Percentiles rank a stretch among this genome's conserved stretches.
phyloP scores from a whole-genome alignment of 371 early-diverging fungal genomes.

The Blastocladiella emersonii region DNA sequence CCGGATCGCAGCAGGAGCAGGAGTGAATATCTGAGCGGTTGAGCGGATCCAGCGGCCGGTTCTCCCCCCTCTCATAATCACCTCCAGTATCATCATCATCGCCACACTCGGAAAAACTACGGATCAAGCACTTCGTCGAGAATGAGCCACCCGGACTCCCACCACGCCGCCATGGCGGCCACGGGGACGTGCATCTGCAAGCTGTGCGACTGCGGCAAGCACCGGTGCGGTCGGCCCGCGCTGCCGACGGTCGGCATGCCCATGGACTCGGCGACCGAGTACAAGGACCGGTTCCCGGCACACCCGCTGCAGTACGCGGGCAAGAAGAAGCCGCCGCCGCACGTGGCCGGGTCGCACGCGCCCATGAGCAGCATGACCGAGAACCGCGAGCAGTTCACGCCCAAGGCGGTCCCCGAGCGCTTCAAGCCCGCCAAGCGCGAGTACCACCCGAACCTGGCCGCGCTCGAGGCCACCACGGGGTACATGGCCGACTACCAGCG shows the following conservation, averaged over 20 bases:
- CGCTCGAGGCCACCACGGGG: not conserved
- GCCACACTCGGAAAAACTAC: too few relatives aligned
- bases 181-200: not conserved
- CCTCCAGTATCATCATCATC: too few relatives aligned
- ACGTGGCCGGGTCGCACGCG: not conserved
- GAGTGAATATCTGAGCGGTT: too few relatives aligned
- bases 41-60: too few relatives aligned
- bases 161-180: too few relatives aligned
- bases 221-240: constrained; percentile 2
- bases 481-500: not conserved
- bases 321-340: not conserved
- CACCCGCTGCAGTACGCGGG: not conserved
- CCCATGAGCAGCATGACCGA: not conserved
- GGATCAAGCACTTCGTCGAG: too few relatives aligned
- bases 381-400: not conserved
- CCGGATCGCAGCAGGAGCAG: too few relatives aligned
- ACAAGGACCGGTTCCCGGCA: constrained; percentile 4
- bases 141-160: too few relatives aligned
- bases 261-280: not conserved
- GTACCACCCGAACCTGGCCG: not conserved
- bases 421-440: not conserved
- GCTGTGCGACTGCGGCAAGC: constrained; percentile 6
- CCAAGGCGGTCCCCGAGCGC: not conserved
- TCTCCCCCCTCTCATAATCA: too few relatives aligned
- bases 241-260: not conserved